Conservation (phyloP, 202 grass and related monocot genomes). For the Dendrocalamus latiflorus region DNA sequence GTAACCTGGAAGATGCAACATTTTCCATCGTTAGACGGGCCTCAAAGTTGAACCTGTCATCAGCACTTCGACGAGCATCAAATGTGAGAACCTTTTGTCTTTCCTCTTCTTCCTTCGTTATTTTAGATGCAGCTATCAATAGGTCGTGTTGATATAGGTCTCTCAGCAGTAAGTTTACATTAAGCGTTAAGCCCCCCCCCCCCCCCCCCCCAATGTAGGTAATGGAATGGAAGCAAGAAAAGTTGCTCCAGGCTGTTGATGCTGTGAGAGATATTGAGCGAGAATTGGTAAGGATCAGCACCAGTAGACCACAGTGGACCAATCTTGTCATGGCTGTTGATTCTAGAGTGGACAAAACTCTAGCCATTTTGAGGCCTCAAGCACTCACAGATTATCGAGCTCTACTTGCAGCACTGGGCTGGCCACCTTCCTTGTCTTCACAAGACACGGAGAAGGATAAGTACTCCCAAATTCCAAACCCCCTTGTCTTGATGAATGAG, state of each 20-base stretch:
- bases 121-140: neutral
- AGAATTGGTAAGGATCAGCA: conserved; percentile 49
- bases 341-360: conserved; percentile 83
- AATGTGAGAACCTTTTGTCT: conserved; percentile 22
- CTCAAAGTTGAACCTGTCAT: conserved; percentile 44
- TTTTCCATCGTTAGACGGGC: conserved; percentile 65
- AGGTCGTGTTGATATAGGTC: neutral
- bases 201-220: conserved; percentile 28
- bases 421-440: conserved; percentile 74
- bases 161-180: neutral
- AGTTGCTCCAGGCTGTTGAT: conserved; percentile 60
- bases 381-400: conserved; percentile 70
- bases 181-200: neutral
- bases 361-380: conserved; percentile 79
- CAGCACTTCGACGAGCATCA: conserved; percentile 25
- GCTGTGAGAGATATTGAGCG: conserved; percentile 61
- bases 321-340: conserved; percentile 76
- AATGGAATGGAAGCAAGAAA: conserved; percentile 53
- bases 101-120: neutral
- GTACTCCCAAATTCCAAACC: conserved; percentile 54
- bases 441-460: conserved; percentile 46
- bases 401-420: conserved; percentile 70
- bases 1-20: conserved; percentile 83
- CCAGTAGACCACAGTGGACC: conserved; percentile 52
- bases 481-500: conserved; percentile 74